Conservation (phyloP, 805 yeast species). For the Zygotorulaspora danielsina region DNA sequence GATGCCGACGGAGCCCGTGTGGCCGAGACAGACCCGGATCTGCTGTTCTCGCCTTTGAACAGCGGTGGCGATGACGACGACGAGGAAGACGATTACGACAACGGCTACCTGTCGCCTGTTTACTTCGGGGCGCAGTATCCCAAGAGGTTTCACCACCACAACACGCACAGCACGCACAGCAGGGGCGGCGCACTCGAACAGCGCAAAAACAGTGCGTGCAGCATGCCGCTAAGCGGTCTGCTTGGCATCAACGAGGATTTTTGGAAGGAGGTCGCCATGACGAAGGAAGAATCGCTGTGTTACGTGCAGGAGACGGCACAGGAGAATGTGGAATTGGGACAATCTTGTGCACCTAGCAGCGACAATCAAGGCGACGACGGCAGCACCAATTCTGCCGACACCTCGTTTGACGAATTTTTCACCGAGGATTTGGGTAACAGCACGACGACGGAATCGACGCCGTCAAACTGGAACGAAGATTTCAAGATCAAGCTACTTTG, state of each 20-base stretch:
- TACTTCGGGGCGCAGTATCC: constrained; percentile 22
- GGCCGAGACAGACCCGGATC: constrained; percentile 21
- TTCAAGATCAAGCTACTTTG: constrained; percentile 28
- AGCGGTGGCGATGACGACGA: constrained; percentile 17
- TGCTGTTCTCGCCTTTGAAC: constrained; percentile 28
- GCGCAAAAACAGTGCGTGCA: constrained; percentile 10
- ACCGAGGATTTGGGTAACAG: constrained; percentile 15
- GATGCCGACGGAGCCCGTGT: too few species aligned
- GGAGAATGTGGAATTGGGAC: constrained; percentile 3
- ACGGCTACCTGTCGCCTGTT: constrained; percentile 15
- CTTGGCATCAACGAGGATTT: constrained; percentile 26
- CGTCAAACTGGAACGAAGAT: constrained; percentile 16
- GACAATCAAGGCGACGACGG: constrained; percentile 1
- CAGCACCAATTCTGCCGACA: constrained; percentile 5
- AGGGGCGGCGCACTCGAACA: constrained; percentile 4
- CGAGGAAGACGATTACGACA: constrained; percentile 24
- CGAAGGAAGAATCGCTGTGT: constrained; percentile 26
- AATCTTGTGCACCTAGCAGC: constrained; percentile 1
- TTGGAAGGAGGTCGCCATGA: constrained; percentile 33
- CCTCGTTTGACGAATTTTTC: constrained; percentile 23
- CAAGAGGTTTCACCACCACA: constrained; percentile 20
- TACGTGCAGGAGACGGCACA: constrained; percentile 6
- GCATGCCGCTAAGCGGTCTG: constrained; percentile 8
- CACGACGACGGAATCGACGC: constrained; percentile 6
- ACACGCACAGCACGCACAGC: constrained; percentile 7